phyloP scores from a whole-genome alignment of 768 basidiomycete species.

The Auricularia sp. region DNA sequence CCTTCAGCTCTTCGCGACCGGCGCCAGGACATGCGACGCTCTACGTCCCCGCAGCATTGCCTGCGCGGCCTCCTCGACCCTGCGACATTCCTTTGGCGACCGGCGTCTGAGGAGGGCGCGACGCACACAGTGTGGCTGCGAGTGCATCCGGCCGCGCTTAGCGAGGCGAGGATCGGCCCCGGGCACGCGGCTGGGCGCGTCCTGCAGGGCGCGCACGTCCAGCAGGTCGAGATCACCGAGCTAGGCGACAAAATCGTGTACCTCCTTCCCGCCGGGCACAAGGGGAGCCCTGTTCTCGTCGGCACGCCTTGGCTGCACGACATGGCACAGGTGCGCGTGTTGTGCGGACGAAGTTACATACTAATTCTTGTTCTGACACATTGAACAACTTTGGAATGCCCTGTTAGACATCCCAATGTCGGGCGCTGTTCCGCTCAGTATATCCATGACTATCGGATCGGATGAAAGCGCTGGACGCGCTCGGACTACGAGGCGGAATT shows the following conservation, averaged over 20 bases:
- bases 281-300: slow-evolving; percentile 54
- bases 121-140: slow-evolving; percentile 60
- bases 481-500: slow-evolving; percentile 21
- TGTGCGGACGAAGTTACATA: neutral
- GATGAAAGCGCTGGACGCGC: slow-evolving; percentile 71
- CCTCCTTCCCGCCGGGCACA: slow-evolving; percentile 87
- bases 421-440: slow-evolving; percentile 54
- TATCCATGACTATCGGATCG: slow-evolving; percentile 54
- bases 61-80: slow-evolving; percentile 68
- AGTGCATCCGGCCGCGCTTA: slow-evolving; percentile 65
- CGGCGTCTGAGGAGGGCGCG: slow-evolving; percentile 18
- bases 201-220: slow-evolving; percentile 17
- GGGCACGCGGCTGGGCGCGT: slow-evolving; percentile 29
- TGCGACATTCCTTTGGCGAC: slow-evolving; percentile 63
- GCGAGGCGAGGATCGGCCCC: slow-evolving; percentile 46
- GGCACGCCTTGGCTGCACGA: slow-evolving; percentile 20
- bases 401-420: slow-evolving; percentile 54
- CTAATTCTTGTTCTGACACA: neutral
- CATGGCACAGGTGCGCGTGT: neutral
- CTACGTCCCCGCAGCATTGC: slow-evolving; percentile 50
- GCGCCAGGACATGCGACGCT: slow-evolving; percentile 58
- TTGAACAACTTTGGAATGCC: slow-evolving; percentile 54
- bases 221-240: slow-evolving; percentile 53
- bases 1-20: slow-evolving; percentile 55
- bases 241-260: slow-evolving; percentile 60